phyloP scores from a whole-genome alignment of 345 rosid species.

The Theobroma cacao region DNA sequence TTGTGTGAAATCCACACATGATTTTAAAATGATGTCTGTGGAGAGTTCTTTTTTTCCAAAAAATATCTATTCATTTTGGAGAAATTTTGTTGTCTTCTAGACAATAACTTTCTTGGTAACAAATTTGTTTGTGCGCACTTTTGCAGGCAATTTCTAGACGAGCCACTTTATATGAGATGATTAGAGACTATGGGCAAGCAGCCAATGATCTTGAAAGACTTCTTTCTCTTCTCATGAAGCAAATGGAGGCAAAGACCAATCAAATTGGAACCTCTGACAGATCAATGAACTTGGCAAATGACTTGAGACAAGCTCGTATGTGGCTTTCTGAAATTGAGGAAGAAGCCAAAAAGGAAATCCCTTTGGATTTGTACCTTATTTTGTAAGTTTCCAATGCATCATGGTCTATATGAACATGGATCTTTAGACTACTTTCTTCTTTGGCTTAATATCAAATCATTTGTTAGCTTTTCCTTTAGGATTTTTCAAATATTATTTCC shows the following conservation, averaged over 20 bases:
- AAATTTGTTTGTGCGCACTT: constrained; percentile 8
- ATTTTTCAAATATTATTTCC: not conserved
- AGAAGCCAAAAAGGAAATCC: constrained; percentile 66
- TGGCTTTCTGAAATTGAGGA: constrained; percentile 69
- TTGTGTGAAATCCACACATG: not conserved
- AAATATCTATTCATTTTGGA: not conserved
- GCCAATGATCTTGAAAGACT: constrained; percentile 72
- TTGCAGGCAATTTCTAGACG: constrained; percentile 87
- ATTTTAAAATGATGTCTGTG: not conserved
- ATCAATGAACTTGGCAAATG: constrained; percentile 44
- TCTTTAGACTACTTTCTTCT: not conserved
- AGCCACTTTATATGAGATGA: constrained; percentile 78
- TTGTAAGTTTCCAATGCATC: constrained; percentile 56
- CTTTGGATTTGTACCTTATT: constrained; percentile 79
- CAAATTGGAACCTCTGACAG: constrained; percentile 48
- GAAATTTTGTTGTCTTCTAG: not conserved
- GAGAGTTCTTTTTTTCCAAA: not conserved
- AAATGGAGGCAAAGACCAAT: constrained; percentile 50
- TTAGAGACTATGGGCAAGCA: constrained; percentile 88
- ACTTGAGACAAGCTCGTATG: constrained; percentile 64
- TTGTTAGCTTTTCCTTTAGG: not conserved
- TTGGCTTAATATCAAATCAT: not conserved
- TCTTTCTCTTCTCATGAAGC: constrained; percentile 53
- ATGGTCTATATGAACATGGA: not conserved
- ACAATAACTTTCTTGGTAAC: constrained; percentile 9